These are phyloP conservation scores for Draba incana DNA, from an alignment of 345 rosid species.

Conservation along the genomic window DNA sequence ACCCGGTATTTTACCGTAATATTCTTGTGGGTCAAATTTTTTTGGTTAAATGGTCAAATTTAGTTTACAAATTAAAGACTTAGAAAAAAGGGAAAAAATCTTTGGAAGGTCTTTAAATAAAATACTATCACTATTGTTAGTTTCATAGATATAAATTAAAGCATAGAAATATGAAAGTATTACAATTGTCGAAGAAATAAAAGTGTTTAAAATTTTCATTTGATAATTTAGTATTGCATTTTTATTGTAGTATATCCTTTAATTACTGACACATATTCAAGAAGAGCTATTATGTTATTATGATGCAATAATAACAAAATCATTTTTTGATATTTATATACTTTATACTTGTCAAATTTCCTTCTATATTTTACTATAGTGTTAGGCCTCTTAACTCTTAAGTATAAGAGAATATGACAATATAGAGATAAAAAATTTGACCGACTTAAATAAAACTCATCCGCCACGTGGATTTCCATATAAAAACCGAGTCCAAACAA, in stretches of 20 bases:
- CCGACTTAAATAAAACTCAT: constrained; percentile 55
- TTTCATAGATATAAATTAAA: neutral
- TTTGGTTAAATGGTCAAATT: neutral
- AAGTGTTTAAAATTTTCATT: neutral
- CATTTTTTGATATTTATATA: neutral
- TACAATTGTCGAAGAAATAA: neutral
- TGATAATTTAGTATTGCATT: neutral
- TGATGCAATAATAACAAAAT: neutral
- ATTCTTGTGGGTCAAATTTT: constrained; percentile 13
- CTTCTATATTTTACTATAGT: neutral
- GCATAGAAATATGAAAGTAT: neutral
- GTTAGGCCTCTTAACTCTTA: constrained; percentile 16
- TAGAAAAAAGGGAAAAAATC: too few relatives aligned
- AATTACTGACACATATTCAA: constrained; percentile 9
- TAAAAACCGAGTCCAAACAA: constrained; percentile 39
- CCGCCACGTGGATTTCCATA: constrained; percentile 45
- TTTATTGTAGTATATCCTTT: neutral
- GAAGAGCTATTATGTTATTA: neutral
- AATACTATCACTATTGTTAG: neutral
- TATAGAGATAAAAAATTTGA: constrained; percentile 48
- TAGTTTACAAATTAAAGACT: constrained; percentile 28
- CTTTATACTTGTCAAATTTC: neutral
- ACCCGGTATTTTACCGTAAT: constrained; percentile 26
- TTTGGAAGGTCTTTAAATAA: too few relatives aligned
- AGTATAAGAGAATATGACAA: constrained; percentile 20